Base-by-base conservation (phyloP, 2,329 filamentous ascomycete genomes). In the Xylaria sp. region DNA sequence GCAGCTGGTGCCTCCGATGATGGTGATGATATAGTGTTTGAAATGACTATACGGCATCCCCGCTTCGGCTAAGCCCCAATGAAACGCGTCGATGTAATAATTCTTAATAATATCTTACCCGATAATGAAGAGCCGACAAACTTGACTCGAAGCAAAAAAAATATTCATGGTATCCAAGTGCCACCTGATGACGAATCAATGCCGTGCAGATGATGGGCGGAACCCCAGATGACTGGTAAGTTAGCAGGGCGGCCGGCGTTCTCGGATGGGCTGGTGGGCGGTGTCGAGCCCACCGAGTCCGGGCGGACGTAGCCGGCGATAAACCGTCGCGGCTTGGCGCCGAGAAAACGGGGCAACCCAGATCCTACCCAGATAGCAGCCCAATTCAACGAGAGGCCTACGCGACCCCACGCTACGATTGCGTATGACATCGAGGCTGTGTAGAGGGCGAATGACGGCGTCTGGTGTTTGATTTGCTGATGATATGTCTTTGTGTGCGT, bases 391-490 rank as follows among this genome's bases (percentile, higher is more conserved):
- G 51, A 20, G 51, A 20, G 28, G n/a, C 33, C 33, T 10, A 26
- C 11, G 7, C 10, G 46, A 26, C 61, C 66, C 49, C 56, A 17
- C 65, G 49, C 40, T 33, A 49, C 49, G 64, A 69, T 67, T 69
- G 60, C 67, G 67, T 64, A 61, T 59, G 20, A 36, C 64, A 20
- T 67, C 28, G 67, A 67, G 67, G 67, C 67, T 69, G 67, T 67
- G 67, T 51, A 46, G 49, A 56, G 3, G 40, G 42, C 6, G 17
- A 36, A 13, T 3, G 40, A 49, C 7, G 36, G 26, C 11, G 28
- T 51, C 38, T 23, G n/a, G 26, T 59, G 53, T 42, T 23, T 46
- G 42, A 42, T 36, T 33, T 44, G 28, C 36, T 36, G 40, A 23
- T 49, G 7, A 6, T 49, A 17, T 20, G 11, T 42, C 15, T 31